Base-by-base conservation (phyloP, 306 rosid species). In the Echinosophora koreensis region DNA sequence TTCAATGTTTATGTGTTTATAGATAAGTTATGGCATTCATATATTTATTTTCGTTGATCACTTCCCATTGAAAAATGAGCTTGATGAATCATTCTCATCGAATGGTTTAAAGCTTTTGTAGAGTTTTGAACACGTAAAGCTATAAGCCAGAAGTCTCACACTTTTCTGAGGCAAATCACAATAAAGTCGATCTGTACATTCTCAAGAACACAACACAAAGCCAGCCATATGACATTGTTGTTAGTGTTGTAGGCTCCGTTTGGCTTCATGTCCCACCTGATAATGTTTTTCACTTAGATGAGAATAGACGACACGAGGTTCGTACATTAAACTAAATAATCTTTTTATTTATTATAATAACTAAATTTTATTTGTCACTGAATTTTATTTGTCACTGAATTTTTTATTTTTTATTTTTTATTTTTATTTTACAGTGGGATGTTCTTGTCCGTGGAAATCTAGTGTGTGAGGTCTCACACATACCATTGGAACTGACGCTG, bases 381-480 rank as follows among this genome's bases (percentile, higher is more conserved):
- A 66, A 4, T 14, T 34, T 11, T 28, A 47, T 11, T 47, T 52
- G 2, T 6, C 14, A 27, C 8, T 10, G 12, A 27, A 13, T 56
- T 16, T 38, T 42, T 13, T 7, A 4, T 1, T 30, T 54, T 0
- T 22, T 22, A 4, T 0, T 56, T 55, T 8, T n/a, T n/a, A n/a
- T n/a, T n/a, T n/a, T n/a, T n/a, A n/a, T 75, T 2, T 64, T 14
- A 39, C 82, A 91, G 90, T 89, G 97, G 94, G 97, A 89, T 74
- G 82, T 84, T 69, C 85, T 89, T 5, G 70, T 72, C 11, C 12
- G 47, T 77, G 87, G 82, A 30, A 34, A 76, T 57, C 79, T 80
- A 56, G 83, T 65, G n/a, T 66, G 34, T 1, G 89, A 84, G 79
- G 39, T 89, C 56, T 79, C 81, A 0, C 84, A 39, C 69, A 73